phyloP scores from a whole-genome alignment of 176 grass and related monocot species.

The Puccinellia tenuiflora region DNA sequence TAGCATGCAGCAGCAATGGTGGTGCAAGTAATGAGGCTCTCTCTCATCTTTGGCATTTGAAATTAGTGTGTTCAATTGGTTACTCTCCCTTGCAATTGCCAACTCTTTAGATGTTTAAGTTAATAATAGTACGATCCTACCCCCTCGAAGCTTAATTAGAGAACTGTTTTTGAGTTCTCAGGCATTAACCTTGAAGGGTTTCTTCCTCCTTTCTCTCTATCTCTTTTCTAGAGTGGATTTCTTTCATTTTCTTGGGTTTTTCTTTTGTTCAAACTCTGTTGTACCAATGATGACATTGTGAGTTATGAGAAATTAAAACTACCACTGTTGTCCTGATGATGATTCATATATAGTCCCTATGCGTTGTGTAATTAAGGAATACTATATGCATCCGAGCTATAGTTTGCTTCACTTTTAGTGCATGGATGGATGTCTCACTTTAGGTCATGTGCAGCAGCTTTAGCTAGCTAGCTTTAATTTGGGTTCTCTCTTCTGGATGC shows the following conservation, averaged over 20 bases:
- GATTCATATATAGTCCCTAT: slow-evolving; percentile 1
- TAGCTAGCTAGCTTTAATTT: slow-evolving; percentile 28
- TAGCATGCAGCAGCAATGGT: slow-evolving; percentile 22
- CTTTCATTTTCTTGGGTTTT: slow-evolving; percentile 9
- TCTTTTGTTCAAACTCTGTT: slow-evolving; percentile 36
- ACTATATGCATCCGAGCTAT: background rate
- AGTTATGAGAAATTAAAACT: slow-evolving; percentile 44
- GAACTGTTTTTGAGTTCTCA: slow-evolving; percentile 70
- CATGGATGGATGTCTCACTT: slow-evolving; percentile 44
- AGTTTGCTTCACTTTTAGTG: slow-evolving; percentile 49
- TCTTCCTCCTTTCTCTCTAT: background rate
- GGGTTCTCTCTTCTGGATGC: slow-evolving; percentile 30
- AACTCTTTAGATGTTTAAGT: slow-evolving; percentile 43
- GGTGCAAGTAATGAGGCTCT: slow-evolving; percentile 39
- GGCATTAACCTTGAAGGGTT: slow-evolving; percentile 34
- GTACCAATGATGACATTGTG: slow-evolving; percentile 41
- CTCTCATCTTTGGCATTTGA: slow-evolving; percentile 42
- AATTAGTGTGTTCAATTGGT: slow-evolving; percentile 54
- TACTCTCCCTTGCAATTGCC: slow-evolving; percentile 29
- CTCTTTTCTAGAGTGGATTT: slow-evolving; percentile 30
- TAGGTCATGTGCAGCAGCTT: slow-evolving; percentile 50
- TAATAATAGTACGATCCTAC: slow-evolving; percentile 41
- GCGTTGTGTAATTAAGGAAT: background rate
- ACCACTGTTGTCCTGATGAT: slow-evolving; percentile 37
- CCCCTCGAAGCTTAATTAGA: slow-evolving; percentile 40